These are phyloP conservation scores for Populus alba DNA, from an alignment of 345 rosid species.

Conservation along the genomic window DNA sequence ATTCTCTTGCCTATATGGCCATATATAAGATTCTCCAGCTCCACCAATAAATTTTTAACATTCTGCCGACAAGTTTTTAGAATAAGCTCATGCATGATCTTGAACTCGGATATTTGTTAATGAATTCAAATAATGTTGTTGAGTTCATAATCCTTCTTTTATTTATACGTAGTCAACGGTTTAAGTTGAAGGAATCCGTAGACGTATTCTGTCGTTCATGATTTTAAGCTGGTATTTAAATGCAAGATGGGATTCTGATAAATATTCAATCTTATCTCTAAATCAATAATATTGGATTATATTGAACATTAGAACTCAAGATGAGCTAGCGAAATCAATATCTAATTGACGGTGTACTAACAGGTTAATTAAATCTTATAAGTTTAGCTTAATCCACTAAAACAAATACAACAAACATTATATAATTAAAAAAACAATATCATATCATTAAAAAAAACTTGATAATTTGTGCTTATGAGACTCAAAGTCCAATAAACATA, in stretches of 20 bases:
- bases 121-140: not conserved
- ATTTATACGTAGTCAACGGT: not conserved
- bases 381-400: no score
- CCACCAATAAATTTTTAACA: no score
- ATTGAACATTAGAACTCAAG: not conserved
- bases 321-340: not conserved
- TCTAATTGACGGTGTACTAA: not conserved
- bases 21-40: no score
- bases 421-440: no score
- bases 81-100: no score
- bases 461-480: no score
- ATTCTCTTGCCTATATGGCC: no score
- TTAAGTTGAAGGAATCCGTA: not conserved
- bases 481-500: no score
- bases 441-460: no score
- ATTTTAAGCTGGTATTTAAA: not conserved
- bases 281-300: not conserved
- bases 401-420: no score
- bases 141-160: not conserved
- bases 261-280: not conserved
- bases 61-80: no score
- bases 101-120: not conserved
- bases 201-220: not conserved
- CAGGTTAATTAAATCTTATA: not conserved
- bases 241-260: not conserved